phyloP scores from a whole-genome alignment of 1,284 basidiomycete genomes.

The Malassezia obtusa region DNA sequence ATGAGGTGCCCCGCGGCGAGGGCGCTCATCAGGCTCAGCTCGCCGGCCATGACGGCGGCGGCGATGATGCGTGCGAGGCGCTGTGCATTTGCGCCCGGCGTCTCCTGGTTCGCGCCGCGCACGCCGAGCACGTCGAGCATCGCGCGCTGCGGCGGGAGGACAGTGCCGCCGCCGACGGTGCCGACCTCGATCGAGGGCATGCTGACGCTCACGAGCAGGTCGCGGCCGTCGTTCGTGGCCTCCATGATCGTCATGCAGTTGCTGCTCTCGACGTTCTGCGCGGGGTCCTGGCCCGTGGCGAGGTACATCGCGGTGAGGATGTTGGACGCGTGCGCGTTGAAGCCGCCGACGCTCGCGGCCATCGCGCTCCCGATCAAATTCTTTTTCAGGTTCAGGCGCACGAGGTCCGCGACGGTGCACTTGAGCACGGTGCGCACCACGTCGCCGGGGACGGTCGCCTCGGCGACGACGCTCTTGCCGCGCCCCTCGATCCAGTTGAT shows the following conservation, averaged over 20 bases:
- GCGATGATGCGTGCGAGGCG: constrained; percentile 45
- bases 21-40: constrained; percentile 44
- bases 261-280: constrained; percentile 96
- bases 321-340: constrained; percentile 97
- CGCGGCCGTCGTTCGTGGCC: constrained; percentile 76
- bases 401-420: constrained; percentile 82
- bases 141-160: constrained; percentile 36
- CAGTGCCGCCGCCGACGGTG: constrained; percentile 90
- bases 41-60: constrained; percentile 47
- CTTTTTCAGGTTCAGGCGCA: constrained; percentile 93
- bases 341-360: constrained; percentile 92
- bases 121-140: constrained; percentile 47
- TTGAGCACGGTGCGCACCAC: constrained; percentile 84
- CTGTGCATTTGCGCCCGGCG: constrained; percentile 46
- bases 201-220: constrained; percentile 58
- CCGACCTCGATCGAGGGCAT: constrained; percentile 49
- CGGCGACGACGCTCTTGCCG: constrained; percentile 93
- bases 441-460: constrained; percentile 80
- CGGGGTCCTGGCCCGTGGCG: constrained; percentile 95
- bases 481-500: constrained; percentile 99
- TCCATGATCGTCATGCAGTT: constrained; percentile 99
- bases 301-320: constrained; percentile 89
- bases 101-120: constrained; percentile 34
- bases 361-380: constrained; percentile 94
- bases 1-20: constrained; percentile 45